Percentiles rank a stretch among this genome's conserved stretches.
phyloP scores from a whole-genome alignment of 768 basidiomycete genomes.

The Albatrellus ellisii region DNA sequence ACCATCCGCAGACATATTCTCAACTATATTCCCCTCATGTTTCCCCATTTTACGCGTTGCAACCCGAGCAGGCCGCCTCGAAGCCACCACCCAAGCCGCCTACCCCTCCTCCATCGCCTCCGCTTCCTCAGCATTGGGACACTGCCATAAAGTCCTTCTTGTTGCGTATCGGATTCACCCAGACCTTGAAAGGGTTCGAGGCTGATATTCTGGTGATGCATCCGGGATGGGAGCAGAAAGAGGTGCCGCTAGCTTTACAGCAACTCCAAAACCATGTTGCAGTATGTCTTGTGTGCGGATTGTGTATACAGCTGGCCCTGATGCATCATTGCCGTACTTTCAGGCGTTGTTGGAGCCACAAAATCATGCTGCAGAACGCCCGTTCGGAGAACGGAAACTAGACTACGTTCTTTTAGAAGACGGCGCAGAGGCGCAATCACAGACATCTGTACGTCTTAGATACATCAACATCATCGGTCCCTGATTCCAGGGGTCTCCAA shows the following conservation, averaged over 20 bases:
- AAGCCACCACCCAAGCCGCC: conserved; percentile 5
- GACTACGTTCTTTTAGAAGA: conserved; percentile 41
- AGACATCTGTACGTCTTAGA: conserved; percentile 46
- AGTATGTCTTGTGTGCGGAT: conserved; percentile 12
- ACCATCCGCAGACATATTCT: background rate
- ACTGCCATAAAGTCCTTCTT: conserved; percentile 11
- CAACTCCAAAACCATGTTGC: conserved; percentile 12
- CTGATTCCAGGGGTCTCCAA: background rate
- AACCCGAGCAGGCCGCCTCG: too few relatives aligned
- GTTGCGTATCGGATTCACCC: conserved; percentile 14
- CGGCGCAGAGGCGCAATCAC: conserved; percentile 35
- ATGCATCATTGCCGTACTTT: conserved; percentile 5
- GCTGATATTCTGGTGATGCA: conserved; percentile 19
- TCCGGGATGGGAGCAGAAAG: conserved; percentile 15
- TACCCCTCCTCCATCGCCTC: conserved; percentile 10
- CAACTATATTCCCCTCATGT: background rate
- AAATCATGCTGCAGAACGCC: conserved; percentile 17
- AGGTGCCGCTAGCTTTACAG: conserved; percentile 15
- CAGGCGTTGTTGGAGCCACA: conserved; percentile 10
- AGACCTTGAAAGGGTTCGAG: conserved; percentile 17
- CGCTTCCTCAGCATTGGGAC: conserved; percentile 14
- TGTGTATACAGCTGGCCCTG: background rate
- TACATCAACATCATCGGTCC: background rate
- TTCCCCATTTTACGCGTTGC: too few relatives aligned
- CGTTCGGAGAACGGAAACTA: conserved; percentile 58